Percentiles rank a stretch among this genome's conserved stretches.
These are phyloP conservation scores for Talaromyces piceae DNA, from an alignment of 2,329 filamentous ascomycete genomes.

Conservation along the genomic window DNA sequence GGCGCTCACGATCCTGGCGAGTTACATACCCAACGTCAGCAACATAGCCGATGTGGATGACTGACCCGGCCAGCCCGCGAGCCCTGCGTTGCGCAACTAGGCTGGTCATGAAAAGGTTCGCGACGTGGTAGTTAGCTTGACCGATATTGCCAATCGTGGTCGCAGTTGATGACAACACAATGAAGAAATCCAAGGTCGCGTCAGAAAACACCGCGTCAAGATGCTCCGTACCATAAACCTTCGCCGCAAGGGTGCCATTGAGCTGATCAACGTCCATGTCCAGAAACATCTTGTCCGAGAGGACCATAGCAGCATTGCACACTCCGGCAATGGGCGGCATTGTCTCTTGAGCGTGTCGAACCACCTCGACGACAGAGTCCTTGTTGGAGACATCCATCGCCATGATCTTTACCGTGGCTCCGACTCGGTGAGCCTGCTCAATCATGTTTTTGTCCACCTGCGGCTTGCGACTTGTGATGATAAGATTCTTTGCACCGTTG, in stretches of 20 bases:
- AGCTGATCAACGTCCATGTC: slow-evolving; percentile 27
- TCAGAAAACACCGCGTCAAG: slow-evolving; percentile 18
- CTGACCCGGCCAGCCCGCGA: slow-evolving; percentile 13
- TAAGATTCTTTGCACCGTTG: slow-evolving; percentile 22
- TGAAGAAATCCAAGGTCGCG: slow-evolving; percentile 31
- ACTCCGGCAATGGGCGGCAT: slow-evolving; percentile 29
- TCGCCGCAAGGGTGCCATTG: slow-evolving; percentile 26
- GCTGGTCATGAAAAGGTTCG: slow-evolving; percentile 17
- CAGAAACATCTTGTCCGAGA: slow-evolving; percentile 27
- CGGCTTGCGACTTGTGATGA: slow-evolving; percentile 25
- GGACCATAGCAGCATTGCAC: slow-evolving; percentile 31
- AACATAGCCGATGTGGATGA: slow-evolving; percentile 24
- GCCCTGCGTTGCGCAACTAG: slow-evolving; percentile 11
- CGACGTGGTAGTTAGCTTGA: slow-evolving; percentile 32
- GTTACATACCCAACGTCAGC: slow-evolving; percentile 21
- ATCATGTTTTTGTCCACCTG: slow-evolving; percentile 12
- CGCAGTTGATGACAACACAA: slow-evolving; percentile 27
- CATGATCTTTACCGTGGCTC: neutral
- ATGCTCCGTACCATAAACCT: slow-evolving; percentile 29
- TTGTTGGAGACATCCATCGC: slow-evolving; percentile 3
- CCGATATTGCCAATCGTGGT: slow-evolving; percentile 21
- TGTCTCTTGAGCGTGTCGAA: neutral
- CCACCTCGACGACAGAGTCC: neutral
- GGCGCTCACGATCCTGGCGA: neutral
- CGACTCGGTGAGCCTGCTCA: neutral